Evolutionary conservation across 345 rosid species (phyloP), one percentile per base, ranked within the genome.

Genomic region (Luvunga scandens): DNA sequence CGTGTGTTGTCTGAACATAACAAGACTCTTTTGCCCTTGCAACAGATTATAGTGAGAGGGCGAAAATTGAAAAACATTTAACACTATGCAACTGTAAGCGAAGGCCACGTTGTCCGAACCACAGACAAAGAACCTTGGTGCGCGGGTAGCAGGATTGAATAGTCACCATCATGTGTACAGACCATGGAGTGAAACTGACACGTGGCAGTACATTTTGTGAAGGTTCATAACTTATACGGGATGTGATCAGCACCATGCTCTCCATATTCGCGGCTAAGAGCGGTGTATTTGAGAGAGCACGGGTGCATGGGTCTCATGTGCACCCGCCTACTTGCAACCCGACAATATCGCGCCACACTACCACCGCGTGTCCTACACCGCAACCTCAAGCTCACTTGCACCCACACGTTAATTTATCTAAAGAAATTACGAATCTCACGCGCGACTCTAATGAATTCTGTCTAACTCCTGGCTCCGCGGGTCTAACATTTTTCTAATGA

Each of bases 231-330:
- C 27, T 69, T 39, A 3, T 62, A 25, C 55, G 22, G 13, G 73
- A 19, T 77, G 55, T 59, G 78, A 72, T 66, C 27, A 39, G 36
- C n/a, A 38, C 56, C 39, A 62, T 8, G 39, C 65, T 22, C 25
- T 18, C 4, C 22, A n/a, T 24, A 33, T 66, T 70, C 9, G 34
- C 48, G 66, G 69, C 72, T 9, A 59, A 36, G 28, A 39, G 27
- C 78, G 73, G 14, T 76, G 73, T 28, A 71, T 65, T 45, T 60
- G 69, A 25, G 45, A 60, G 55, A 69, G 76, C 69, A 72, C n/a
- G 65, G 28, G 65, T 73, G 79, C 60, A 77, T 77, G 81, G 83
- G 86, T 60, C 62, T 81, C 83, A 83, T 75, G 84, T 84, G 84
- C 80, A 31, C 60, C 77, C 81, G 72, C 39, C 31, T 7, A 28